Evolutionary conservation across 306 rosid species (phyloP), one percentile per base, ranked within the genome.

Genomic region (Cucumis cinereus): DNA sequence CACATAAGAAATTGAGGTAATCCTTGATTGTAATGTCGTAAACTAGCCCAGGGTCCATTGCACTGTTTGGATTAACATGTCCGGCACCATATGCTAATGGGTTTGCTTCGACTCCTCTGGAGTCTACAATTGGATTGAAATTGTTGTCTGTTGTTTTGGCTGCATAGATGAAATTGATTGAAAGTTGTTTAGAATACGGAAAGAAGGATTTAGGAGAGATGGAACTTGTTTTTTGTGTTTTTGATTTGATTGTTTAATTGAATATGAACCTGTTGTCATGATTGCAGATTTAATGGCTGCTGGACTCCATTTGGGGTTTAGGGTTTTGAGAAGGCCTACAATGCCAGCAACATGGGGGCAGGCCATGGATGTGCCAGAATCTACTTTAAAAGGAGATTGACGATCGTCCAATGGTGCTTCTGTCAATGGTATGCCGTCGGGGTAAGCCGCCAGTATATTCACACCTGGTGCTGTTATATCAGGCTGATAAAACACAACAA

Each of bases 321-420:
- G 77, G 7, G 89, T 38, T 81, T 84, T 88, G 73, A 88, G 81
- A 15, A 90, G 74, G 1, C 85, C 90, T 23, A 52, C 91, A 73
- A 87, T 1, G 6, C 93, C 96, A 15, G 93, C 38, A 80, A 85
- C 88, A 84, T 85, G 90, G 64, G 93, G 96, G 57, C 93, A 88
- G 1, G 93, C 59, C 91, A 88, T 90, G 22, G 93, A 91, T 52
- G 90, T 91, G 35, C 91, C 90, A 2, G 91, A 78, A 70, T 81
- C 26, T 2, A 11, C 0, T 5, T 12, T 40, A 30, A 47, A 90
- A 67, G 90, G 75, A 64, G 58, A 38, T 49, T 70, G 79, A 5
- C 87, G 88, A 50, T 45, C 54, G 50, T 87, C 92, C 1, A 22
- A 16, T 4, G 8, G 22, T 16, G 63, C 15, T 38, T 73, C 74